phyloP scores from a whole-genome alignment of 257 asterid genomes.

The Solanum bulbocastanum region DNA sequence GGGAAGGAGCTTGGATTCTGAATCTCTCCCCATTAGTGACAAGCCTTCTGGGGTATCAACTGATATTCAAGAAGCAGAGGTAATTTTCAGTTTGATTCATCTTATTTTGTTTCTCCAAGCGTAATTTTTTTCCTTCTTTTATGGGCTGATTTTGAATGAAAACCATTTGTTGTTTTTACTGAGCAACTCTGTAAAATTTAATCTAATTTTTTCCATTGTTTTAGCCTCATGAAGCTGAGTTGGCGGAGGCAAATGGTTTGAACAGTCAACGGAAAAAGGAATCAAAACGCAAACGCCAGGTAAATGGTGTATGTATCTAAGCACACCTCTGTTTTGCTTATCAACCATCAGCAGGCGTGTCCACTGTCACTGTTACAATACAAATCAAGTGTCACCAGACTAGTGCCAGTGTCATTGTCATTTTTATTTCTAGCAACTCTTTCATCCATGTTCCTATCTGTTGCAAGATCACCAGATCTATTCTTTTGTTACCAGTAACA shows the following conservation, averaged over 20 bases:
- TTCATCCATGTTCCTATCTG: background rate
- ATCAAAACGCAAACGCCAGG: slow-evolving; percentile 40
- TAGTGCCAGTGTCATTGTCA: background rate
- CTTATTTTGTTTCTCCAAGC: background rate
- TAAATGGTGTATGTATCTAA: slow-evolving; percentile 15
- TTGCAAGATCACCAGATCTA: background rate
- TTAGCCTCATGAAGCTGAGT: slow-evolving; percentile 27
- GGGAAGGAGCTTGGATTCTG: slow-evolving; percentile 22
- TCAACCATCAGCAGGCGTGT: background rate
- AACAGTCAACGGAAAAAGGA: slow-evolving; percentile 21
- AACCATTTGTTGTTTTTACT: background rate
- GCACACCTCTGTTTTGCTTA: background rate
- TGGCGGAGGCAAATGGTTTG: slow-evolving; percentile 22
- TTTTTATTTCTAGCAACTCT: background rate
- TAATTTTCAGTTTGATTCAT: slow-evolving; percentile 8
- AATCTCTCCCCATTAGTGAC: slow-evolving; percentile 16
- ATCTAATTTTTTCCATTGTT: background rate
- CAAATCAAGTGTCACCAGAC: background rate
- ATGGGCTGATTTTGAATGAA: background rate
- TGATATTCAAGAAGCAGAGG: slow-evolving; percentile 33
- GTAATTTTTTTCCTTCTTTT: background rate
- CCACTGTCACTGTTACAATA: background rate
- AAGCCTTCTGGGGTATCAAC: slow-evolving; percentile 18
- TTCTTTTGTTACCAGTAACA: background rate
- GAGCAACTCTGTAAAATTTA: background rate